Percentiles rank a stretch among this genome's conserved stretches.
Evolutionary conservation across 768 basidiomycete genomes (phyloP).

Genomic region (Suillus variegatus): DNA sequence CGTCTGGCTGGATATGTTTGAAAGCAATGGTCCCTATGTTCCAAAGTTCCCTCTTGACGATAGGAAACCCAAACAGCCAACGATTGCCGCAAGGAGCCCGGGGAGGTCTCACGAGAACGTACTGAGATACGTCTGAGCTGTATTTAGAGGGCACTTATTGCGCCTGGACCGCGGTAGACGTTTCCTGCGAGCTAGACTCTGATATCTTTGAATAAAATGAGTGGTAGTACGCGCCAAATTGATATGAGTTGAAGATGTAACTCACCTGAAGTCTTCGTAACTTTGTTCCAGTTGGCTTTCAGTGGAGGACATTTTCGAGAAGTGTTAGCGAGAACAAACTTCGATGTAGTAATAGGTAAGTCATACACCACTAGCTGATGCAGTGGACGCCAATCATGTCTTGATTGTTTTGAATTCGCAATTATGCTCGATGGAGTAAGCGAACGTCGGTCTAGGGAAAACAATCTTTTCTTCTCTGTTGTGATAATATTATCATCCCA

Average conservation of each 20-base stretch:
- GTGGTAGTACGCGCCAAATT: not conserved
- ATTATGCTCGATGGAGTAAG: too few species aligned
- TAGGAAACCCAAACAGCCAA: not conserved
- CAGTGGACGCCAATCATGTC: too few species aligned
- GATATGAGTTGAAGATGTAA: not conserved
- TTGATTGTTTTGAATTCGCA: too few species aligned
- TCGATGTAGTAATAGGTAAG: too few species aligned
- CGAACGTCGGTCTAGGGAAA: too few species aligned
- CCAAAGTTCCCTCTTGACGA: not conserved
- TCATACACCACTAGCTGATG: too few species aligned
- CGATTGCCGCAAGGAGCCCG: not conserved
- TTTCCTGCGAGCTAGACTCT: too few species aligned
- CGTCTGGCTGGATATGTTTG: not conserved
- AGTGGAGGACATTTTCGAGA: not conserved
- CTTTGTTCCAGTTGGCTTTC: not conserved
- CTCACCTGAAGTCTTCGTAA: not conserved
- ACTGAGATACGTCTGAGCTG: not conserved
- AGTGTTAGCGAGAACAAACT: too few species aligned
- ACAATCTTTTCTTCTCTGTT: too few species aligned
- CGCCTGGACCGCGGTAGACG: too few species aligned
- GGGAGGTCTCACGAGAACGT: slow-evolving; percentile 1
- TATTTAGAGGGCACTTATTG: not conserved
- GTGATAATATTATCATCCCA: too few species aligned
- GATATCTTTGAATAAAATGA: too few species aligned
- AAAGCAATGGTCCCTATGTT: not conserved